Evolutionary conservation across 768 basidiomycete genomes (phyloP).

Genomic region (Tricholoma flavovirens): DNA sequence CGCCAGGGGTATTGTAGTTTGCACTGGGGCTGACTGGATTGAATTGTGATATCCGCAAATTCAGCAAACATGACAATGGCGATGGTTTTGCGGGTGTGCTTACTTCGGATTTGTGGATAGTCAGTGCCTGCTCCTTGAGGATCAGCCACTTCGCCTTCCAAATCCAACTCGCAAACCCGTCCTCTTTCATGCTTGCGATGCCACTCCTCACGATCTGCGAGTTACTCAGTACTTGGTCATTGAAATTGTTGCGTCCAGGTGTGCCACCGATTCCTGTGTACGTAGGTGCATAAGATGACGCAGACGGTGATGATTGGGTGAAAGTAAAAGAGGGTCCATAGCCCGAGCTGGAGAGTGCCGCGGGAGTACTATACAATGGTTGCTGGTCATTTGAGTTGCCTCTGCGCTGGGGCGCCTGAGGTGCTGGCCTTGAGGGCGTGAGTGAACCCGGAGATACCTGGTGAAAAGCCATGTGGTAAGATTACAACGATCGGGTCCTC

Average conservation of each 20-base stretch:
- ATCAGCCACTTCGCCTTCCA: constrained; percentile 91
- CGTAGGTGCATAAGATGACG: constrained; percentile 57
- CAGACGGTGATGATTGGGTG: constrained; percentile 42
- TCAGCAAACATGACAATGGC: constrained; percentile 7
- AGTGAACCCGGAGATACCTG: constrained; percentile 47
- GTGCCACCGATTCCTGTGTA: constrained; percentile 82
- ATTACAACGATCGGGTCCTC: background rate
- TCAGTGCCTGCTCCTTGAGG: constrained; percentile 71
- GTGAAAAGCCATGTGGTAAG: constrained; percentile 29
- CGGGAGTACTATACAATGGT: constrained; percentile 30
- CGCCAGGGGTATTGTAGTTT: constrained; percentile 57
- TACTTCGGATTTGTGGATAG: constrained; percentile 91
- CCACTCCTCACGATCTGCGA: constrained; percentile 60
- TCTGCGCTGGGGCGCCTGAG: constrained; percentile 57
- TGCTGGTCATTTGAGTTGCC: constrained; percentile 10
- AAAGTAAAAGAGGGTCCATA: constrained; percentile 58
- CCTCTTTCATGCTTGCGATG: constrained; percentile 87
- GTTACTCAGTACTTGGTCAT: constrained; percentile 26
- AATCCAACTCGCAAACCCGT: constrained; percentile 85
- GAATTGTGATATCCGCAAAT: background rate
- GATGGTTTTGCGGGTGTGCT: constrained; percentile 19
- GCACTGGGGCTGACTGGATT: constrained; percentile 45
- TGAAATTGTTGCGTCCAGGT: constrained; percentile 62
- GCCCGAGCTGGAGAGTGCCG: constrained; percentile 45
- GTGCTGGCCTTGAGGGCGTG: constrained; percentile 75